phyloP scores from a whole-genome alignment of 208 protist genomes.

The Endotrypanum monterogeii region DNA sequence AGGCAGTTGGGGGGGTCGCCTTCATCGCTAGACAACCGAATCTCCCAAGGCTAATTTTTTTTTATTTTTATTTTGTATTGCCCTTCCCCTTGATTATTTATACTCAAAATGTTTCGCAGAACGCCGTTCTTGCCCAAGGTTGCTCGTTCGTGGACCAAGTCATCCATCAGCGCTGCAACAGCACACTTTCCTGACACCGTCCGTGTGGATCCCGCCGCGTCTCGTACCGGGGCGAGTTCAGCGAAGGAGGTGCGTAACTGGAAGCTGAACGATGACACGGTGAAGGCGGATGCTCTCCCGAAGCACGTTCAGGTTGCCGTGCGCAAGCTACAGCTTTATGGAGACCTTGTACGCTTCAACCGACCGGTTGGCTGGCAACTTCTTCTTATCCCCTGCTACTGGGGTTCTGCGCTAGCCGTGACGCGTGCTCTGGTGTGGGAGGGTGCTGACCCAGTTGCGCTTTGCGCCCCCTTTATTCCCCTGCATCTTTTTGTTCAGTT shows the following conservation, averaged over 20 bases:
- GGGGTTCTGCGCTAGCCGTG: constrained; percentile 79
- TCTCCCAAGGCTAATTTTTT: background rate
- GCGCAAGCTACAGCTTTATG: constrained; percentile 50
- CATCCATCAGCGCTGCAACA: constrained; percentile 50
- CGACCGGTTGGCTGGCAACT: constrained; percentile 77
- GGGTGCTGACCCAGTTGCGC: constrained; percentile 76
- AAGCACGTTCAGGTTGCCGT: constrained; percentile 39
- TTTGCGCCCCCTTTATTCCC: constrained; percentile 82
- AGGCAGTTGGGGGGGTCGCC: no score
- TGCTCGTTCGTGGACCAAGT: constrained; percentile 73
- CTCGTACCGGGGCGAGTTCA: constrained; percentile 42
- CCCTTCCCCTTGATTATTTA: no score
- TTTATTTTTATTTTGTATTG: no score
- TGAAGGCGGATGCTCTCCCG: constrained; percentile 33
- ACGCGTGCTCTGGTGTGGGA: constrained; percentile 84
- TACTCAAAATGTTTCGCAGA: constrained; percentile 65
- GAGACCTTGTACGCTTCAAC: constrained; percentile 63
- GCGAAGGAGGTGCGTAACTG: constrained; percentile 74
- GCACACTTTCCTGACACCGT: constrained; percentile 81
- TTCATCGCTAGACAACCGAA: no score
- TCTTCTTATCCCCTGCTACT: constrained; percentile 78
- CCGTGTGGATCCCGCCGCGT: constrained; percentile 52
- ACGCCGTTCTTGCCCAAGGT: constrained; percentile 57
- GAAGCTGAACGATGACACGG: constrained; percentile 49
- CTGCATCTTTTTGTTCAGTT: constrained; percentile 73